These are phyloP conservation scores for Kazachstania sp. DNA, from an alignment of 1,139 yeast species.

Conservation along the genomic window DNA sequence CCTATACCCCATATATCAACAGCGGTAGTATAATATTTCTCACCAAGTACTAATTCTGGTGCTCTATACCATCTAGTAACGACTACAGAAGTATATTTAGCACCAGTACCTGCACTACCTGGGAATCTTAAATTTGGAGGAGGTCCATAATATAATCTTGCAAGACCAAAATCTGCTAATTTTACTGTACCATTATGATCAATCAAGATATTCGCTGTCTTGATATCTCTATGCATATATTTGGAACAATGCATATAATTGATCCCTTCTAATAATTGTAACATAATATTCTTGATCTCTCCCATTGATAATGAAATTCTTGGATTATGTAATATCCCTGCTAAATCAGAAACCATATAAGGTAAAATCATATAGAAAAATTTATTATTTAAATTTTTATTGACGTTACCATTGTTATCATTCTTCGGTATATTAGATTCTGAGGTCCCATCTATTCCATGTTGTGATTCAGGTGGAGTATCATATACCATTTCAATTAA, in stretches of 20 bases:
- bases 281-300: conserved; percentile 78
- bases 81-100: conserved; percentile 78
- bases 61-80: conserved; percentile 98
- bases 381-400: conserved; percentile 13
- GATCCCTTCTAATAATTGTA: conserved; percentile 70
- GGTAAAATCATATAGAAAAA: conserved; percentile 82
- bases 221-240: conserved; percentile 82
- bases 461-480: conserved; percentile 30
- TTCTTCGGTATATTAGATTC: neutral
- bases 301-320: conserved; percentile 49
- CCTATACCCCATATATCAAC: conserved; percentile 98
- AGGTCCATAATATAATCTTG: conserved; percentile 68
- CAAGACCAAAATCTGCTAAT: conserved; percentile 91
- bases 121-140: conserved; percentile 46
- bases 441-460: neutral
- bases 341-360: conserved; percentile 87
- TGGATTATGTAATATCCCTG: conserved; percentile 86
- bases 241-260: conserved; percentile 68
- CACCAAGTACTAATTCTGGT: conserved; percentile 85
- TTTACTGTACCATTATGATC: conserved; percentile 71
- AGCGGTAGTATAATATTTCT: conserved; percentile 79
- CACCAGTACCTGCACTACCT: conserved; percentile 60
- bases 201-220: conserved; percentile 84
- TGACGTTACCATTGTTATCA: neutral
- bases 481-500: conserved; percentile 78